Percentiles rank a stretch among this genome's conserved stretches.
These are phyloP conservation scores for Scedosporium dehoogii DNA, from an alignment of 2,329 filamentous ascomycete species.

Conservation along the genomic window DNA sequence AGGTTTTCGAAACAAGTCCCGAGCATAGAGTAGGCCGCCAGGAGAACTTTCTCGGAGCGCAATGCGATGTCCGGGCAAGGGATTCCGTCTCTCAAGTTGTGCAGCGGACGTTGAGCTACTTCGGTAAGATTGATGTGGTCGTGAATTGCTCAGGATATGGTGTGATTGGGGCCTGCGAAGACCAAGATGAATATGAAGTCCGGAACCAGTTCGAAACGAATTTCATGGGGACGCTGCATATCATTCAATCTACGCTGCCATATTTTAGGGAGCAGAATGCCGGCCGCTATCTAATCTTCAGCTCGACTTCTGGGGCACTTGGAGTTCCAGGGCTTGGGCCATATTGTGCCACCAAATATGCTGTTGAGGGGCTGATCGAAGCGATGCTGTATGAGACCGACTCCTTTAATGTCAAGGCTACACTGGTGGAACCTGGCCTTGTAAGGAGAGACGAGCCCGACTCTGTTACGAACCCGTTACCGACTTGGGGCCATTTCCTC, in stretches of 20 bases:
- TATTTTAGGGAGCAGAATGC: slow-evolving; percentile 69
- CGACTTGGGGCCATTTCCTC: slow-evolving; percentile 84
- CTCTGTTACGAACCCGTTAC: slow-evolving; percentile 45
- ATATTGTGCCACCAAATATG: slow-evolving; percentile 96
- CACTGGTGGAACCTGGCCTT: slow-evolving; percentile 83
- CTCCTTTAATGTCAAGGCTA: slow-evolving; percentile 82
- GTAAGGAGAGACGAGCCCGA: slow-evolving; percentile 77
- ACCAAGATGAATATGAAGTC: slow-evolving; percentile 91
- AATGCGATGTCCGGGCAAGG: slow-evolving; percentile 81
- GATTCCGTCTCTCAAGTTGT: slow-evolving; percentile 68
- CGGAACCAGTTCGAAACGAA: slow-evolving; percentile 97
- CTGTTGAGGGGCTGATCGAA: slow-evolving; percentile 89
- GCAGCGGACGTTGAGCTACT: slow-evolving; percentile 59
- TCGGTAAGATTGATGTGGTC: slow-evolving; percentile 77
- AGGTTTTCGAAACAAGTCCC: slow-evolving; percentile 65
- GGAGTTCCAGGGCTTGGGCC: slow-evolving; percentile 88
- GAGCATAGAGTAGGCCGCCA: slow-evolving; percentile 64
- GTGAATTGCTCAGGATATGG: slow-evolving; percentile 93
- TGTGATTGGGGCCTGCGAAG: slow-evolving; percentile 90
- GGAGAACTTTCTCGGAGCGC: slow-evolving; percentile 63
- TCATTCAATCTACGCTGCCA: slow-evolving; percentile 78
- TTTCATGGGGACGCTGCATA: slow-evolving; percentile 90
- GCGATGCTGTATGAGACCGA: slow-evolving; percentile 96
- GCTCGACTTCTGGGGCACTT: slow-evolving; percentile 82
- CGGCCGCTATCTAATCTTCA: slow-evolving; percentile 90